Evolutionary conservation across 164 flowering plant genomes (phyloP), one percentile per base, ranked within the genome.

Genomic region (Stephania japonica): DNA sequence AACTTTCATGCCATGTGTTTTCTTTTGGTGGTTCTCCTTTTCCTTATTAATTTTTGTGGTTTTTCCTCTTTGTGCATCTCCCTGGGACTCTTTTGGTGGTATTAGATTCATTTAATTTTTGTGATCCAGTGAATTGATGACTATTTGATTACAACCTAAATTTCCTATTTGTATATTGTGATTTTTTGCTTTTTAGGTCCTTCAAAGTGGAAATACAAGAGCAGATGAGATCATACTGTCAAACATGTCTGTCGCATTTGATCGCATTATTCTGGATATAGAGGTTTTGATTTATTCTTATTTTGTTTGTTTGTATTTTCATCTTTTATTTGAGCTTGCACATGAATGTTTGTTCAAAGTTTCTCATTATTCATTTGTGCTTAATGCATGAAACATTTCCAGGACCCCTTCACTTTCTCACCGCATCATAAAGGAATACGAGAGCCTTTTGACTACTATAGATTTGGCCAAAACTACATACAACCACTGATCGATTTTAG

Each of bases 371-470:
- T n/a, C 41, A 42, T 67, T n/a, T 75, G n/a, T 79, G 62, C 42
- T 73, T 19, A 23, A 12, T n/a, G 69, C 24, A 56, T 64, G 50
- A 69, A 59, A 42, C 42, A 59, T 84, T 56, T 82, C 77, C 91
- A 95, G 99, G 91, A 91, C 21, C 91, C 99, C 66, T 93, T 84
- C 84, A 80, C 70, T 68, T 95, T 95, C 79, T 38, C 87, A 71
- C 84, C 99, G 61, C 69, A 87, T 82, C 99, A 95, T 81, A 83
- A 85, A 81, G 97, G 98, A 68, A 71, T 88, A 68, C 84, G 99
- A 76, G 87, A 88, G 82, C 98, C 99, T 49, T 89, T 93, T 85
- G 99, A 95, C 85, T 95, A 95, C 75, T 95, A 86, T 79, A 80
- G 68, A 83, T 91, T 95, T 81, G 99, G 93, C 80, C 98, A 93